A percentile compares a stretch with the other conserved stretches of the same genome.
Evolutionary conservation across 495 filamentous ascomycete species (phyloP).

Genomic region (Sordaria brevicollis): DNA sequence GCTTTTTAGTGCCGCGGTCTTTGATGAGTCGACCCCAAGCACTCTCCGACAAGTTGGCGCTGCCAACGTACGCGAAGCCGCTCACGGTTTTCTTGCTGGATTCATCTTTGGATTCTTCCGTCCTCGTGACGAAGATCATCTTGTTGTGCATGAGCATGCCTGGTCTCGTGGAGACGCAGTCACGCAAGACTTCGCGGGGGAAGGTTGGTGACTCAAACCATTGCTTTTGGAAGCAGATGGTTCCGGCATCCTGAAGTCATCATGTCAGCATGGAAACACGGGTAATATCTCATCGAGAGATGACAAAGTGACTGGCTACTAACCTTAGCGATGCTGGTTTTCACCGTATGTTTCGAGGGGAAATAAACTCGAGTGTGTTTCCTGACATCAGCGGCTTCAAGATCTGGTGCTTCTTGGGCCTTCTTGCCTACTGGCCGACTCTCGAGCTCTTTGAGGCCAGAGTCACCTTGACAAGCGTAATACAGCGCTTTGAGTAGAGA

Average conservation of each 20-base stretch:
- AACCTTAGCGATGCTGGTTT: constrained; percentile 32
- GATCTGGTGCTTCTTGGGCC: constrained; percentile 22
- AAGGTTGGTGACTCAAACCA: constrained; percentile 61
- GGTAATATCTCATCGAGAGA: background rate
- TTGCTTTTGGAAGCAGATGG: constrained; percentile 61
- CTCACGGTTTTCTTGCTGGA: background rate
- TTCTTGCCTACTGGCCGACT: constrained; percentile 27
- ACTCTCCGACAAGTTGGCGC: constrained; percentile 82
- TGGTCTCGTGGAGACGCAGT: constrained; percentile 56
- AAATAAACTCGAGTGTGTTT: constrained; percentile 67
- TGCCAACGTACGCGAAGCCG: constrained; percentile 79
- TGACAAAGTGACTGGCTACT: constrained; percentile 38
- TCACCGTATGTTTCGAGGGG: constrained; percentile 65
- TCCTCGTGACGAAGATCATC: constrained; percentile 55
- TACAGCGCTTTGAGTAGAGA: constrained; percentile 64
- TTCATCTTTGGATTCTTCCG: background rate
- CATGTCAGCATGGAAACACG: background rate
- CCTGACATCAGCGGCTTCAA: constrained; percentile 27
- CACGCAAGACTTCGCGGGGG: constrained; percentile 57
- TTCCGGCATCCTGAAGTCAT: constrained; percentile 49
- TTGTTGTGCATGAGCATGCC: constrained; percentile 87
- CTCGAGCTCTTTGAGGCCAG: constrained; percentile 46
- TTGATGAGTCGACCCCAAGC: constrained; percentile 65
- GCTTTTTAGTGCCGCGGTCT: constrained; percentile 49
- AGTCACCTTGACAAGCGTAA: constrained; percentile 60